Evolutionary conservation across 768 basidiomycete genomes (phyloP).

Genomic region (Artomyces pyxidatus): DNA sequence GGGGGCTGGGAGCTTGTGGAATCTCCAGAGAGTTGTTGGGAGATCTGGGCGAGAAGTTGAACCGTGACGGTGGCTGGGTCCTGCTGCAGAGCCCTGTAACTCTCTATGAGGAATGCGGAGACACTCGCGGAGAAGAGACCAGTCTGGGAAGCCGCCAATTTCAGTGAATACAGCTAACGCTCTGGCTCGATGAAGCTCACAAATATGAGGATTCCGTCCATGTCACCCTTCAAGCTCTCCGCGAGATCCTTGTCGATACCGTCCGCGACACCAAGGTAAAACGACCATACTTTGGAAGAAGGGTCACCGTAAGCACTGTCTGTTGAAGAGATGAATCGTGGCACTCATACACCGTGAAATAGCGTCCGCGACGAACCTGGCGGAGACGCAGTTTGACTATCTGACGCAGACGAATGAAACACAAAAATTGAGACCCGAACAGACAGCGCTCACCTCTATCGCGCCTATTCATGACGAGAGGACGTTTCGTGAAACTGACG

Average conservation of each 20-base stretch:
- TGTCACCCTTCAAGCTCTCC: slow-evolving; percentile 2
- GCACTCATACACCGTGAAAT: too few species aligned
- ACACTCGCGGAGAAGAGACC: not conserved
- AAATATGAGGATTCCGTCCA: slow-evolving; percentile 8
- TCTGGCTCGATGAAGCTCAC: too few species aligned
- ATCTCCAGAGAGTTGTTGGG: not conserved
- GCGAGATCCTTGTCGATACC: not conserved
- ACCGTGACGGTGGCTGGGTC: not conserved
- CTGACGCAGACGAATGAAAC: too few species aligned
- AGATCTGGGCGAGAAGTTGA: not conserved
- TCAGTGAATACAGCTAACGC: too few species aligned
- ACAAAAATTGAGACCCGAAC: too few species aligned
- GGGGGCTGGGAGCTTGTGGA: not conserved
- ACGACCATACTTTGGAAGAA: slow-evolving; percentile 6
- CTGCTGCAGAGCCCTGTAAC: not conserved
- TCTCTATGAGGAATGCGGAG: not conserved
- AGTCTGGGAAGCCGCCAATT: not conserved
- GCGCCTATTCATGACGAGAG: too few species aligned
- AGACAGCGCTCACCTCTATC: too few species aligned
- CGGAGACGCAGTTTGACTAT: too few species aligned
- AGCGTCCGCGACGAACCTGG: too few species aligned
- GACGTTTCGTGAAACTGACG: too few species aligned
- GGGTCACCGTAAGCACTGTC: not conserved
- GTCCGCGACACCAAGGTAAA: not conserved
- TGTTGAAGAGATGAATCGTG: too few species aligned